Conservation (phyloP, 768 basidiomycete species). For the Scleroderma citrinum region DNA sequence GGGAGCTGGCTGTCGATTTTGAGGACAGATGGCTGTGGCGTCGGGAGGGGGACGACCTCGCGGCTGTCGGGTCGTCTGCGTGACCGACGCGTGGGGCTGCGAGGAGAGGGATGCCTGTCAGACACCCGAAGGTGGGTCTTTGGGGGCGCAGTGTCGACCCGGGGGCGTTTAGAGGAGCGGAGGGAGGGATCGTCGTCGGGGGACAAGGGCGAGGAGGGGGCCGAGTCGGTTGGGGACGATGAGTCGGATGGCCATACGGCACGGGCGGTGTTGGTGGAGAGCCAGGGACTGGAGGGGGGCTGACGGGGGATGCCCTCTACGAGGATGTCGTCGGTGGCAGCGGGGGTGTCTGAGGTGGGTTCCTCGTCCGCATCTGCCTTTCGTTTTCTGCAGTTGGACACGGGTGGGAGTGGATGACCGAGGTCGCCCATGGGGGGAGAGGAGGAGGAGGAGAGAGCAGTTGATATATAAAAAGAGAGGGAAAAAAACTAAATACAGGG, state of each 20-base stretch:
- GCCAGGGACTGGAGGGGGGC: slow-evolving; percentile 29
- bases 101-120: slow-evolving; percentile 14
- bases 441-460: slow-evolving; percentile 10
- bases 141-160: slow-evolving; percentile 20
- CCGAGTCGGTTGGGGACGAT: slow-evolving; percentile 27
- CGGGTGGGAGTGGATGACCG: slow-evolving; percentile 44
- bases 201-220: slow-evolving; percentile 37
- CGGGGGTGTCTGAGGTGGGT: slow-evolving; percentile 27
- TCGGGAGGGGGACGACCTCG: slow-evolving; percentile 25
- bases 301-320: slow-evolving; percentile 39
- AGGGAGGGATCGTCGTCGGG: slow-evolving; percentile 14
- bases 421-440: slow-evolving; percentile 53
- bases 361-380: slow-evolving; percentile 54
- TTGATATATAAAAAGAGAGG: slow-evolving; percentile 25
- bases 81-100: slow-evolving; percentile 25
- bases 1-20: slow-evolving; percentile 22
- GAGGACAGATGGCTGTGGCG: slow-evolving; percentile 14
- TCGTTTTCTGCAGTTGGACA: slow-evolving; percentile 53
- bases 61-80: slow-evolving; percentile 24
- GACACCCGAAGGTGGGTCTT: slow-evolving; percentile 12
- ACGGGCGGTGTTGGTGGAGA: slow-evolving; percentile 23
- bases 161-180: slow-evolving; percentile 26
- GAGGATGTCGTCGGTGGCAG: slow-evolving; percentile 30
- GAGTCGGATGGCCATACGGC: slow-evolving; percentile 38
- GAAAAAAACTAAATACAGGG: no score